phyloP scores from a whole-genome alignment of 2,329 filamentous ascomycete species.

The Sporothrix euskadiensis region DNA sequence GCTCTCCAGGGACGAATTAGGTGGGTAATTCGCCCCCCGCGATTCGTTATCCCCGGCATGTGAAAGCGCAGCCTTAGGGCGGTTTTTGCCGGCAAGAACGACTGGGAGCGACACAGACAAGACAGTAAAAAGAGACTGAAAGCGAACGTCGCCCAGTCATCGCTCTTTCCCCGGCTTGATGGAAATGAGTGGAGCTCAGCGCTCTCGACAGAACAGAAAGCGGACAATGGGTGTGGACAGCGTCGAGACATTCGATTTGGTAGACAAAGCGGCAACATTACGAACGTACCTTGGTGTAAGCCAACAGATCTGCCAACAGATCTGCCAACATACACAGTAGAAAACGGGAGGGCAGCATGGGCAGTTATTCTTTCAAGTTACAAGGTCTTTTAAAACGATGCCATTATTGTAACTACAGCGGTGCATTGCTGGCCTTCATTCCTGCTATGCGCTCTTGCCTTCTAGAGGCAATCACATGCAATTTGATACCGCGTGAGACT shows the following conservation, averaged over 20 bases:
- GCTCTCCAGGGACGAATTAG: conserved; percentile 11
- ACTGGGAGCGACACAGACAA: not conserved
- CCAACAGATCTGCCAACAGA: not conserved
- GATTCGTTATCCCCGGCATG: conserved; percentile 19
- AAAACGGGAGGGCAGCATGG: not conserved
- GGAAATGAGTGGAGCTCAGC: not conserved
- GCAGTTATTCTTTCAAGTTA: not conserved
- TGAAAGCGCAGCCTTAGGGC: conserved; percentile 11
- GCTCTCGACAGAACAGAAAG: not conserved
- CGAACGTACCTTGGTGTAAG: not conserved
- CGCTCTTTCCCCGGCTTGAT: not conserved
- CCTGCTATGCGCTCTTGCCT: not conserved
- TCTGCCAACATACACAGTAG: not conserved
- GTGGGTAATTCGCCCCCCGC: conserved; percentile 17
- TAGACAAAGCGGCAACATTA: not conserved
- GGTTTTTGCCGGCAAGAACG: conserved; percentile 3
- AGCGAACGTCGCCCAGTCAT: conserved; percentile 10
- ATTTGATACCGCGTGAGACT: not conserved
- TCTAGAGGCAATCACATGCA: conserved; percentile 20
- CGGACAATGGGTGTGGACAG: not conserved
- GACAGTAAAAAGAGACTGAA: not conserved
- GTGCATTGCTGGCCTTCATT: not conserved
- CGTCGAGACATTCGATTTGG: not conserved
- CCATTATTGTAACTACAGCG: not conserved
- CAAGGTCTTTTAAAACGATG: not conserved